Conservation (phyloP, 2,329 filamentous ascomycete species). For the Alternaria atra region DNA sequence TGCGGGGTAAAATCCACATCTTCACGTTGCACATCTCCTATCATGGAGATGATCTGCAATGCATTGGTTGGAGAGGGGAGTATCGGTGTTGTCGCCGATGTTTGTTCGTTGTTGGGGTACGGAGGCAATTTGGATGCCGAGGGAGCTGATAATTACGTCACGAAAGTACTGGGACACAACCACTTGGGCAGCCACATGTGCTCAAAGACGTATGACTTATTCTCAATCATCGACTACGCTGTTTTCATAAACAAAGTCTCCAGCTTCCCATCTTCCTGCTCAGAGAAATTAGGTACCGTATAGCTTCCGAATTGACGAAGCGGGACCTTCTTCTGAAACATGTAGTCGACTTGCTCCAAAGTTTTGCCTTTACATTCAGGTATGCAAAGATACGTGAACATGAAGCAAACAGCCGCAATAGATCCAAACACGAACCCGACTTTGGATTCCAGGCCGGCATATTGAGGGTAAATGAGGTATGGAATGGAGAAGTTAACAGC, state of each 20-base stretch:
- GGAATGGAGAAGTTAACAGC: too few species aligned
- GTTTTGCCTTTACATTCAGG: neutral
- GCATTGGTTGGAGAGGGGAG: neutral
- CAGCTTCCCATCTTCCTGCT: constrained; percentile 44
- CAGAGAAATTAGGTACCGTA: neutral
- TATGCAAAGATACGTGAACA: neutral
- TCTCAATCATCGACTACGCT: constrained; percentile 73
- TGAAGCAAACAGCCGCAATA: neutral
- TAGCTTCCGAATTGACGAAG: neutral
- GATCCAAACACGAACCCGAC: neutral
- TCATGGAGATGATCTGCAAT: neutral
- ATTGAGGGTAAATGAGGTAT: neutral
- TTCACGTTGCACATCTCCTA: neutral
- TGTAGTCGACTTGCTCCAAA: neutral
- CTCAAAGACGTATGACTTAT: neutral
- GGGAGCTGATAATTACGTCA: constrained; percentile 51
- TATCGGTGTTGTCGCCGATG: constrained; percentile 7
- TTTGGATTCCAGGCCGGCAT: neutral
- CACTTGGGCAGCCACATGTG: constrained; percentile 55
- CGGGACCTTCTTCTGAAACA: neutral
- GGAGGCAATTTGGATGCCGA: neutral
- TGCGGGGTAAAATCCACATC: constrained; percentile 9
- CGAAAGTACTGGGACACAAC: neutral
- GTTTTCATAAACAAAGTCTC: constrained; percentile 86
- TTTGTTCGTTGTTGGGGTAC: neutral